These are phyloP conservation scores for Stachybotrys echinatus DNA, from an alignment of 2,329 filamentous ascomycete species.

Conservation along the genomic window DNA sequence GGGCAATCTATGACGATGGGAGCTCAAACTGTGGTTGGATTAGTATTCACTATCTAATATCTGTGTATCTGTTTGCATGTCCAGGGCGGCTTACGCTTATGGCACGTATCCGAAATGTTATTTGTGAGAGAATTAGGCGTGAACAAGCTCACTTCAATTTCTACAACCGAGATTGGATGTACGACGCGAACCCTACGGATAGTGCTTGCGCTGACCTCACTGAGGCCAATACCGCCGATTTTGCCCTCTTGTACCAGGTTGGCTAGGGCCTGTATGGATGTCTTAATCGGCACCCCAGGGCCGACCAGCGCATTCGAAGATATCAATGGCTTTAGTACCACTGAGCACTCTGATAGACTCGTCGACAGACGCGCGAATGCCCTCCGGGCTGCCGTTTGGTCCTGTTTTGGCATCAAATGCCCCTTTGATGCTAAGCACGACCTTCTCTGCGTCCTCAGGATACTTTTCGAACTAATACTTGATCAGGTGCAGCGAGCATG, in stretches of 20 bases:
- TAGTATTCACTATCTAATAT: not conserved
- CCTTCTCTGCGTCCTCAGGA: slow-evolving; percentile 49
- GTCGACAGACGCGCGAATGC: slow-evolving; percentile 46
- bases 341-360: slow-evolving; percentile 33
- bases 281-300: slow-evolving; percentile 38
- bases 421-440: slow-evolving; percentile 48
- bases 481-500: slow-evolving; percentile 47
- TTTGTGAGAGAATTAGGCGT: slow-evolving; percentile 1
- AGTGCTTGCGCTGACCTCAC: slow-evolving; percentile 35
- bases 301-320: slow-evolving; percentile 43
- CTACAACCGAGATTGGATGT: slow-evolving; percentile 33
- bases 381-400: slow-evolving; percentile 40
- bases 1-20: slow-evolving; percentile 65
- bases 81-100: slow-evolving; percentile 16
- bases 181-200: slow-evolving; percentile 33
- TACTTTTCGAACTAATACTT: slow-evolving; percentile 49
- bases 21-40: slow-evolving; percentile 34
- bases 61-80: not conserved
- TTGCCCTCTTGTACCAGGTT: slow-evolving; percentile 38
- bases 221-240: slow-evolving; percentile 37
- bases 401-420: slow-evolving; percentile 28
- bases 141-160: slow-evolving; percentile 34
- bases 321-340: slow-evolving; percentile 44
- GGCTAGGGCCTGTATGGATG: slow-evolving; percentile 31
- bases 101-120: slow-evolving; percentile 2